phyloP scores from a whole-genome alignment of 345 rosid genomes.

The Gossypium turneri region DNA sequence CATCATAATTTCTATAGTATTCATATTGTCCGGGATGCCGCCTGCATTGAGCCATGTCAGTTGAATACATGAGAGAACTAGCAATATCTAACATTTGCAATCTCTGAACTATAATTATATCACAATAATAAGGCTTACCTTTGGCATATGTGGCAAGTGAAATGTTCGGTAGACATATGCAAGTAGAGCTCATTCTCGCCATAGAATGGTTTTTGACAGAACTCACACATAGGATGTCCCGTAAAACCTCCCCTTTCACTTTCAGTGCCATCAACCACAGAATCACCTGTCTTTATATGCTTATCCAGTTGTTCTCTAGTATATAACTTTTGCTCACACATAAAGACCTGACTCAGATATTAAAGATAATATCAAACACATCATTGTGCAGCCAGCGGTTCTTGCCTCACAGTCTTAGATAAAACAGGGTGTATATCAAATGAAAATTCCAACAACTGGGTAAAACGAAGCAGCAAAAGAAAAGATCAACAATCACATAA shows the following conservation, averaged over 20 bases:
- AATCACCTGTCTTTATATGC: constrained; percentile 58
- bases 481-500: constrained; percentile 2
- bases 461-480: background rate
- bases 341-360: constrained; percentile 44
- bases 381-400: background rate
- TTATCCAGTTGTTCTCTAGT: constrained; percentile 53
- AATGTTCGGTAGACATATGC: constrained; percentile 67
- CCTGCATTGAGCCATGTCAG: constrained; percentile 34
- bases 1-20: constrained; percentile 64
- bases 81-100: background rate
- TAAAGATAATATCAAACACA: constrained; percentile 12
- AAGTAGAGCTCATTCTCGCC: constrained; percentile 72
- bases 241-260: constrained; percentile 69
- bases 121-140: constrained; percentile 30
- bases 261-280: constrained; percentile 67
- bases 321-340: constrained; percentile 70
- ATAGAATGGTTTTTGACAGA: constrained; percentile 59
- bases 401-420: background rate
- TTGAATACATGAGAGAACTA: background rate
- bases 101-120: constrained; percentile 9
- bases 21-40: constrained; percentile 66
- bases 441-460: background rate
- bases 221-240: constrained; percentile 73
- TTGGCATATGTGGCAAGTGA: constrained; percentile 71
- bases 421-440: background rate